phyloP scores from a whole-genome alignment of 192 early-diverging fungal species.

The Lobosporangium transversale region DNA sequence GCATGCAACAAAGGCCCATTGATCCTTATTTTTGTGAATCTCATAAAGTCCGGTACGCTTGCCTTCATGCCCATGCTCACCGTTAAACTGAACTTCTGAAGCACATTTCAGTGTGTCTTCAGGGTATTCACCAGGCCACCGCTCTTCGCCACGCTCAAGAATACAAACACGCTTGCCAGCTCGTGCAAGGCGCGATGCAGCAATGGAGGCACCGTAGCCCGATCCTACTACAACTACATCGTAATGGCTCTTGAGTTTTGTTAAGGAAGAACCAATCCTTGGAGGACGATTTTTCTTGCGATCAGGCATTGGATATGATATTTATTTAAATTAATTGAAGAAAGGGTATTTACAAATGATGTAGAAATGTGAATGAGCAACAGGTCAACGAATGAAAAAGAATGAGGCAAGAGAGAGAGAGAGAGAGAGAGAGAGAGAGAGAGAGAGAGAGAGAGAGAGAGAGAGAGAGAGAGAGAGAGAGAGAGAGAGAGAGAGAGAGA shows the following conservation, averaged over 20 bases:
- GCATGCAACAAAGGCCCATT: constrained; percentile 53
- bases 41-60: constrained; percentile 54
- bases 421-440: too few relatives aligned
- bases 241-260: constrained; percentile 50
- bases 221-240: constrained; percentile 58
- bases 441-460: too few relatives aligned
- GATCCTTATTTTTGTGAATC: constrained; percentile 50
- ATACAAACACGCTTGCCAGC: constrained; percentile 55
- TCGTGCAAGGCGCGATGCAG: constrained; percentile 56
- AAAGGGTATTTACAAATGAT: too few relatives aligned
- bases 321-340: too few relatives aligned
- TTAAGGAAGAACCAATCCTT: constrained; percentile 28
- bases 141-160: constrained; percentile 56
- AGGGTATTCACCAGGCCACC: constrained; percentile 61
- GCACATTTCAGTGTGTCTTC: constrained; percentile 32
- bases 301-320: too few relatives aligned
- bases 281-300: constrained; percentile 33
- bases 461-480: too few relatives aligned
- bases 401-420: too few relatives aligned
- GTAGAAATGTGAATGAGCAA: too few relatives aligned
- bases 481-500: too few relatives aligned
- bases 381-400: too few relatives aligned
- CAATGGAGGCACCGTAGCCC: constrained; percentile 58
- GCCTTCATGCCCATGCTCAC: constrained; percentile 39
- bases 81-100: constrained; percentile 51